phyloP scores from a whole-genome alignment of 2,329 filamentous ascomycete genomes.

The Blastomyces emzantsi region DNA sequence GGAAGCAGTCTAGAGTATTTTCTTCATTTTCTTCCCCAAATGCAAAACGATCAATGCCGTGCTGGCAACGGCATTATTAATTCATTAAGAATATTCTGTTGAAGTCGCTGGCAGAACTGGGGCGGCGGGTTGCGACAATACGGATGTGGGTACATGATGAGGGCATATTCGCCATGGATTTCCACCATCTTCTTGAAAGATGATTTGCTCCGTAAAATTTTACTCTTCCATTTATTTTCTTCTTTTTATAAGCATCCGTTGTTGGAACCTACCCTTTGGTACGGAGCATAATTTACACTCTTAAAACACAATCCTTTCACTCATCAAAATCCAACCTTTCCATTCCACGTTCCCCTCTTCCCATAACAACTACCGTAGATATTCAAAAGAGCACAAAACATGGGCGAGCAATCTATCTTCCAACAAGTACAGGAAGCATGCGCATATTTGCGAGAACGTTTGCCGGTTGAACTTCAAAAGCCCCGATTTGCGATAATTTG shows the following conservation, averaged over 20 bases:
- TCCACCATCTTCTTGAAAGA: too few relatives aligned
- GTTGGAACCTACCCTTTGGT: not conserved
- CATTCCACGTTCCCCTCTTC: not conserved
- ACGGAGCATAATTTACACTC: too few relatives aligned
- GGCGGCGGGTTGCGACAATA: not conserved
- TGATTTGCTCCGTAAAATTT: too few relatives aligned
- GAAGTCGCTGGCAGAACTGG: not conserved
- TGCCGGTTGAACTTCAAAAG: constrained; percentile 43
- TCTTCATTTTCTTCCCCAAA: not conserved
- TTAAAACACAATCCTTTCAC: too few relatives aligned
- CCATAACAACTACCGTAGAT: not conserved
- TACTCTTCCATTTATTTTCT: not conserved
- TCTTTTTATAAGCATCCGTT: not conserved
- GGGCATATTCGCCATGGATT: not conserved
- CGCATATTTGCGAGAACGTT: constrained; percentile 39
- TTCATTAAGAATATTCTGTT: not conserved
- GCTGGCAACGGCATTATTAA: not conserved
- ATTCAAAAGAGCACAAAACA: not conserved
- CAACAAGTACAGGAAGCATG: constrained; percentile 40
- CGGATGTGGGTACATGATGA: not conserved
- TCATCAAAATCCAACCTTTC: not conserved
- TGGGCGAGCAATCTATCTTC: constrained; percentile 12
- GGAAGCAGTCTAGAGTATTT: not conserved
- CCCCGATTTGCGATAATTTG: constrained; percentile 56
- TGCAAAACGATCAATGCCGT: not conserved